Conservation (phyloP, 1,284 basidiomycete genomes). For the Mycosarcoma mackinlayi region DNA sequence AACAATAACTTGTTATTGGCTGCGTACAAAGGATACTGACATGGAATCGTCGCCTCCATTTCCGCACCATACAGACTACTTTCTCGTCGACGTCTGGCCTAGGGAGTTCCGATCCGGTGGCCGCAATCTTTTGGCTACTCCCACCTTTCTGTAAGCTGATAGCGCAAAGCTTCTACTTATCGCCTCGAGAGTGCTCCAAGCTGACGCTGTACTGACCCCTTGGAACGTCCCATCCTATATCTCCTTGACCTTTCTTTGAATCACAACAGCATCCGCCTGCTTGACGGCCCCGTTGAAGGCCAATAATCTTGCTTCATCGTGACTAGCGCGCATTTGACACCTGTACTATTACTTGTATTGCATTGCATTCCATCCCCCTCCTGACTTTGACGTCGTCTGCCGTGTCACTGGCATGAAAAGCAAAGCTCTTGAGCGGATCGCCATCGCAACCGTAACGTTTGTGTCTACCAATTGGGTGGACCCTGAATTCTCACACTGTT, state of each 20-base stretch:
- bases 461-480: no score
- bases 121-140: constrained; percentile 81
- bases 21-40: no score
- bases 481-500: background rate
- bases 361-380: constrained; percentile 7
- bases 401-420: no score
- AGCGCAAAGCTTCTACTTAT: no score
- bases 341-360: constrained; percentile 14
- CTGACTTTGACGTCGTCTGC: background rate
- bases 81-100: constrained; percentile 92
- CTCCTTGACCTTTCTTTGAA: background rate
- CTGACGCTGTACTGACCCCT: no score
- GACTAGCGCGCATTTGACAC: background rate
- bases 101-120: constrained; percentile 85
- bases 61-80: constrained; percentile 73
- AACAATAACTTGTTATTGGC: no score
- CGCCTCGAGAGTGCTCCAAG: no score
- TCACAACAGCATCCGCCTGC: constrained; percentile 31
- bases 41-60: no score
- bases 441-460: no score
- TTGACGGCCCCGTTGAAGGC: constrained; percentile 31
- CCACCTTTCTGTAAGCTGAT: constrained; percentile 78
- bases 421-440: no score
- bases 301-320: background rate
- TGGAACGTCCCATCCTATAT: background rate